phyloP scores from a whole-genome alignment of 176 grass and related monocot species.

The Pontederia crassipes region DNA sequence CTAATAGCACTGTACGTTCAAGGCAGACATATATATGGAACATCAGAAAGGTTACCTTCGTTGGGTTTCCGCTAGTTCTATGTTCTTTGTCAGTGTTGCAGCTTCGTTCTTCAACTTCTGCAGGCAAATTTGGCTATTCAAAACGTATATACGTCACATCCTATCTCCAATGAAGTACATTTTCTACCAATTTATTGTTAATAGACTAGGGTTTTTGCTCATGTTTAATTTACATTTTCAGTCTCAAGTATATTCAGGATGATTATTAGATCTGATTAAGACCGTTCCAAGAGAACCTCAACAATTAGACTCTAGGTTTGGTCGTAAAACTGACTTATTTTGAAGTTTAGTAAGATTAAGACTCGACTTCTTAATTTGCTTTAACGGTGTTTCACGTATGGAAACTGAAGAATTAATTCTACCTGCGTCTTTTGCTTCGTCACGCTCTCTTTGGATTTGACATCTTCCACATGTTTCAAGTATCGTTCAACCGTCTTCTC shows the following conservation, averaged over 20 bases:
- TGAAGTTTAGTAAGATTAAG: too few relatives aligned
- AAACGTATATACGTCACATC: not conserved
- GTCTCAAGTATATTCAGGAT: too few relatives aligned
- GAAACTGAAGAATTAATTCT: not conserved
- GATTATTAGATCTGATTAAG: too few relatives aligned
- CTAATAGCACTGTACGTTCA: too few relatives aligned
- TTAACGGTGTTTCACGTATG: too few relatives aligned
- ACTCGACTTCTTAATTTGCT: too few relatives aligned
- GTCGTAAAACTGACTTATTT: too few relatives aligned
- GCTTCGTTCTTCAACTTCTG: not conserved
- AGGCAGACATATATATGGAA: too few relatives aligned
- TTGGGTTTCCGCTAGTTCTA: conserved; percentile 1
- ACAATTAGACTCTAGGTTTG: too few relatives aligned
- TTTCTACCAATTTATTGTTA: not conserved
- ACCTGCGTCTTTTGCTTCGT: not conserved
- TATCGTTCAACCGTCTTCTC: conserved; percentile 8
- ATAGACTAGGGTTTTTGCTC: too few relatives aligned
- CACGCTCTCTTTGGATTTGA: not conserved
- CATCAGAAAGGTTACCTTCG: not conserved
- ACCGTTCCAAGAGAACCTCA: too few relatives aligned
- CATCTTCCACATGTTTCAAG: not conserved
- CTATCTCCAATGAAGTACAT: not conserved
- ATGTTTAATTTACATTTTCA: too few relatives aligned
- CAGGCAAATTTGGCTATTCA: not conserved
- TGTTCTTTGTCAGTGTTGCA: not conserved